Base-by-base conservation (phyloP, 2,329 filamentous ascomycete genomes). In the Davidsoniella virescens region DNA sequence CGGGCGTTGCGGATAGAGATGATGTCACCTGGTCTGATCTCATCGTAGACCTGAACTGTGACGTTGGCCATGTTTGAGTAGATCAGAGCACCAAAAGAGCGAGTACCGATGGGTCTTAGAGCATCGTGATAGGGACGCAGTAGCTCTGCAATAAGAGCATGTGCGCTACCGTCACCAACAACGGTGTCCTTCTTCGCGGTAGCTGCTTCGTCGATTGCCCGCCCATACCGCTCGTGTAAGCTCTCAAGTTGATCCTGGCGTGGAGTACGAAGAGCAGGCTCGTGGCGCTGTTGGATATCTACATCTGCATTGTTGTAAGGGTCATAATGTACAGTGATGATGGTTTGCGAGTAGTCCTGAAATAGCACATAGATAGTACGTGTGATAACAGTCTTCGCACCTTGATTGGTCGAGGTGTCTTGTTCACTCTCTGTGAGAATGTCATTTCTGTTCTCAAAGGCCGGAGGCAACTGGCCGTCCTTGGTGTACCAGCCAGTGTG, bases 11-110 rank as follows among this genome's bases (percentile, higher is more conserved):
- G 84, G 61, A 98, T 82, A 14, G 82, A 88, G 51, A 98, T 78
- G 55, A 98, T 87, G 61, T 98, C 92, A 46, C 92, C 92, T 0
- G 87, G 74, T 0, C 92, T 80, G 57, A 98, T 98, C 67, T 95
- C 87, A 61, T 96, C 92, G 59, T 84, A 82, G 58, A 93, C 84
- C 59, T 85, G 80, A 3, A 87, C 90, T 5, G 84, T 87, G 2
- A 92, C 90, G 62, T 98, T 98, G 60, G 86, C 92, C 52, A 96
- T 75, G 62, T 98, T 98, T 56, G 85, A 78, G 64, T 98, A 98
- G 12, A 98, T 87, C 20, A 94, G 71, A 4, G 90, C 87, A 54
- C 92, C 92, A 62, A 90, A 98, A 3, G 87, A 78, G 45, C 90
- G 83, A 9, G 79, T 86, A n/a, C 90, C 90, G 5, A 96, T 78